Evolutionary conservation across 352 stramenopile genomes (phyloP), one percentile per base, ranked within the genome.

Genomic region (Phytophthora litchii): DNA sequence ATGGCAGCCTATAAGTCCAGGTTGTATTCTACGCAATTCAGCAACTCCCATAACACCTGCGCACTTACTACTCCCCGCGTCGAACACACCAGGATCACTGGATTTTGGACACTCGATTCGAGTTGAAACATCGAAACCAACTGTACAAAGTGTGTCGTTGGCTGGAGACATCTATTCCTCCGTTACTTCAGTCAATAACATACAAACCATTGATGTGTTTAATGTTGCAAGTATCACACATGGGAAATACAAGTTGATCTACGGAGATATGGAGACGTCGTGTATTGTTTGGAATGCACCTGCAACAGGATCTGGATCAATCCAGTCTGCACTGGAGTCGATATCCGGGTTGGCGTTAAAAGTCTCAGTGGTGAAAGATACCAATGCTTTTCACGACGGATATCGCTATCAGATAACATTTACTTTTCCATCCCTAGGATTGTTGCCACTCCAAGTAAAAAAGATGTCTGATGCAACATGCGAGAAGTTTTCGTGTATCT

Each of bases 141-240:
- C 35, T 1, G 64, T 90, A 4, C 27, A 59, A 8, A 72, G 49
- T 10, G 60, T 84, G 13, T 47, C 60, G 4, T 56, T 91, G 17
- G 55, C 59, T 16, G 77, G 76, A 7, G 70, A 80, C 37, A 57
- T 76, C 5, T 49, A 68, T 9, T 61, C 66, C 0, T 66, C 71
- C 4, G 68, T 84, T 32, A 75, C 60, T 3, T 62, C 53, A 14
- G 61, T 70, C 3, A 78, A 74, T 16, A 50, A 49, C 0, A 21
- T 83, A 1, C 83, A 92, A 34, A 89, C 77, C 0, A 45, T 92
- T 21, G 80, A 89, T 32, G 48, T 92, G 1, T 84, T 88, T 47
- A 83, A 86, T 17, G 45, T 51, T 7, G 67, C 37, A 14, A 83
- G 68, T 27, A 42, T 91, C 16, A 76, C 42, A 0, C 66, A 84